Base-by-base conservation (phyloP, 805 yeast genomes). In the Candida tibetensis region DNA sequence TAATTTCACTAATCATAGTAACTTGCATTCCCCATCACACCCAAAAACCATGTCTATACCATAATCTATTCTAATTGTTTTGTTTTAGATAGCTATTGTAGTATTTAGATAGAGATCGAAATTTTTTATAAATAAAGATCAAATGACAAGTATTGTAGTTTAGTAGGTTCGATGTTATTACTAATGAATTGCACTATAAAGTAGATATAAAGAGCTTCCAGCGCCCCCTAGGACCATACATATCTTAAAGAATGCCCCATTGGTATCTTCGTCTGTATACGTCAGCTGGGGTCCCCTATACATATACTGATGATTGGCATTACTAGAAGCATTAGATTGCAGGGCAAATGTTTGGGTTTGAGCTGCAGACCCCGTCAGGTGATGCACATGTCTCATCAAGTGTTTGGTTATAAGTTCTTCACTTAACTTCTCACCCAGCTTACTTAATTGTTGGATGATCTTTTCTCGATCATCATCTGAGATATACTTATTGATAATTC, bases 391-490 rank as follows among this genome's bases (percentile, higher is more conserved):
- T 31, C 72, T 48, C 65, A 65, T 60, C 37, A 69, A 46, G 44
- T 66, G 70, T 44, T 69, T 69, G 10, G 74, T 69, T 17, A 66
- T 51, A 4, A 66, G 47, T 45, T 69, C 74, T 40, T 67, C 72
- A 44, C 58, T 59, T 6, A 66, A 44, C 19, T 62, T 57, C 34
- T 60, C 60, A 5, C 69, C 66, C 28, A 58, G 52, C 17, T 57
- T 60, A 10, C 55, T 57, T 17, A 69, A 48, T 41, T 66, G 69
- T 7, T 49, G 44, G 28, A 69, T 32, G 5, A 68, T 62, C 29
- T 54, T 53, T 17, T 58, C 58, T 31, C 62, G 48, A 23, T 65
- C 68, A 23, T 52, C 62, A 3, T 54, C 54, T 9, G 63, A 37
- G n/a, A 57, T 38, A 29, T 49, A 47, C 36, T 57, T 61, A 26